Conservation (phyloP, 495 filamentous ascomycete genomes). For the Cryomyces minteri region DNA sequence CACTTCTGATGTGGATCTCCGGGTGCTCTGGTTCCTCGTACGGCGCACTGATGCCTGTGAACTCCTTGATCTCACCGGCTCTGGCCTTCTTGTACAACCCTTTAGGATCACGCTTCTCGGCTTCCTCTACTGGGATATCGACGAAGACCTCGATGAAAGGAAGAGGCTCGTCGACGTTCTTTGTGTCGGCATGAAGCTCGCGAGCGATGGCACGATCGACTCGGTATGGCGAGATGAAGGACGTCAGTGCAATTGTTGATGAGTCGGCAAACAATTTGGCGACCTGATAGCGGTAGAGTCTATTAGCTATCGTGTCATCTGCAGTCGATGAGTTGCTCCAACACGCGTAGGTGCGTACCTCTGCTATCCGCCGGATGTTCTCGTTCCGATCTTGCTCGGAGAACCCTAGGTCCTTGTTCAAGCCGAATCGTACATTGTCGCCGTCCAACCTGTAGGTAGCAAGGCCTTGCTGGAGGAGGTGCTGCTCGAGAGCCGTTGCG, state of each 20-base stretch:
- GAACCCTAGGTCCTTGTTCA: constrained; percentile 96
- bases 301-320: too few species aligned
- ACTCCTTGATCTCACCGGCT: constrained; percentile 85
- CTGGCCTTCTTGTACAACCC: constrained; percentile 94
- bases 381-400: constrained; percentile 83
- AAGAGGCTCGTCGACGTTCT: constrained; percentile 36
- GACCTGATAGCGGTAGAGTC: constrained; percentile 30
- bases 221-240: constrained; percentile 90
- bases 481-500: constrained; percentile 87
- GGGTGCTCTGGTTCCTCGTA: constrained; percentile 80
- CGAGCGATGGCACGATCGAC: constrained; percentile 72
- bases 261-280: constrained; percentile 91
- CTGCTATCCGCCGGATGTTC: constrained; percentile 91
- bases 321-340: too few species aligned
- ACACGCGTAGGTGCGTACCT: constrained; percentile 39
- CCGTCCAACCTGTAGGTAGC: constrained; percentile 88
- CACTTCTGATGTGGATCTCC: constrained; percentile 69
- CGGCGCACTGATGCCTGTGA: constrained; percentile 83
- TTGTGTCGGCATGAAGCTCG: constrained; percentile 44
- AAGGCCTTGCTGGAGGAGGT: constrained; percentile 67
- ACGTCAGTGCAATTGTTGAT: constrained; percentile 72
- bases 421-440: constrained; percentile 94
- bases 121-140: constrained; percentile 70
- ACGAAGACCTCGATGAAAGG: constrained; percentile 89
- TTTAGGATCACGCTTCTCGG: constrained; percentile 93